A percentile compares a stretch with the other conserved stretches of the same genome.
phyloP scores from a whole-genome alignment of 345 rosid species.

The Tarenaya hassleriana region DNA sequence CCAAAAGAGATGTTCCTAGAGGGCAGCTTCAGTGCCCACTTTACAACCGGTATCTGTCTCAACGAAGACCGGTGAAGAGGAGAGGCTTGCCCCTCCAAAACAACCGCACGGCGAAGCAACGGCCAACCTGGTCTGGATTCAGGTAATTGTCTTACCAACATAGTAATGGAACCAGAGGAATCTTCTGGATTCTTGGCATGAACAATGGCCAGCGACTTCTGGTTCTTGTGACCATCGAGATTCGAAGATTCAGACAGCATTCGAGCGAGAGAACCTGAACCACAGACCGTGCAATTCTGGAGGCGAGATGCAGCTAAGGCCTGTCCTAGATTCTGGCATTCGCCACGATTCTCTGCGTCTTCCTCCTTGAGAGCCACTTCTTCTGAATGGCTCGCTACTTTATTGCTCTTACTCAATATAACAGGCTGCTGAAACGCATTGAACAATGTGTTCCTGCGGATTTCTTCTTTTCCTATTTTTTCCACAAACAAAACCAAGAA shows the following conservation, averaged over 20 bases:
- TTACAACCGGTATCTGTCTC: slow-evolving; percentile 59
- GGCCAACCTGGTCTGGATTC: slow-evolving; percentile 87
- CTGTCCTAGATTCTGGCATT: slow-evolving; percentile 33
- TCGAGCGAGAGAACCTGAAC: slow-evolving; percentile 12
- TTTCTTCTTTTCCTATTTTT: slow-evolving; percentile 51
- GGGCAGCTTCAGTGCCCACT: slow-evolving; percentile 60
- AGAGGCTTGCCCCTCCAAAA: slow-evolving; percentile 26
- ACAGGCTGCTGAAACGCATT: slow-evolving; percentile 48
- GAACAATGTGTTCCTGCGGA: slow-evolving; percentile 40
- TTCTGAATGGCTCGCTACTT: slow-evolving; percentile 34
- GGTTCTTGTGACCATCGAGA: slow-evolving; percentile 27
- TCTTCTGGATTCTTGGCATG: slow-evolving; percentile 36
- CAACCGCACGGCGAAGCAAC: slow-evolving; percentile 43
- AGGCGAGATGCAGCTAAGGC: slow-evolving; percentile 34
- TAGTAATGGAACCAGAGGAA: slow-evolving; percentile 31
- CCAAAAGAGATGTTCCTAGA: slow-evolving; percentile 37
- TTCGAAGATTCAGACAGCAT: slow-evolving; percentile 13
- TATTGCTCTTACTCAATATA: slow-evolving; percentile 39
- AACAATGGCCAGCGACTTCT: slow-evolving; percentile 45
- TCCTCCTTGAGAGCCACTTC: slow-evolving; percentile 18
- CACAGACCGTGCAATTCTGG: slow-evolving; percentile 47
- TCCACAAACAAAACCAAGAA: slow-evolving; percentile 4
- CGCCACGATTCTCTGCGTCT: slow-evolving; percentile 17
- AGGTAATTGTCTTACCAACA: slow-evolving; percentile 44
- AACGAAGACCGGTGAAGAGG: slow-evolving; percentile 30